Evolutionary conservation across 2,329 filamentous ascomycete species (phyloP), one percentile per base, ranked within the genome.

Genomic region (Diaporthe caulivora): DNA sequence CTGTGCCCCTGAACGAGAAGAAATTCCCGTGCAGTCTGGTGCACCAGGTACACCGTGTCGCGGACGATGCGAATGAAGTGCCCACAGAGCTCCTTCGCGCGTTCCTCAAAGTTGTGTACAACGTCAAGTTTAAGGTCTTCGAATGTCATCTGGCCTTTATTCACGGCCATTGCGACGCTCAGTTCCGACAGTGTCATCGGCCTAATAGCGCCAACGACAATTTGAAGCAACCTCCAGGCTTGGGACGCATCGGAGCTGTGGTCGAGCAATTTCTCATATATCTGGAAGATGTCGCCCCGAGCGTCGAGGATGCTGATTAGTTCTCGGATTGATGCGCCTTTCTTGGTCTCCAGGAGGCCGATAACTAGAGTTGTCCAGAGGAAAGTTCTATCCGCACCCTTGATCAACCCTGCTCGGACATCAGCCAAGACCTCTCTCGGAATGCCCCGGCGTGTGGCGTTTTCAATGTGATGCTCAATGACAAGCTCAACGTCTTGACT

Each of bases 11-110:
- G 44, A 15, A 69, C 37, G 26, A 78, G 74, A 3, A 78, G 71
- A 53, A 78, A 78, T 62, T 77, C 77, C 24, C 74, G 73, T 7
- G 76, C 77, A 24, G 77, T 79, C 42, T 78, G 73, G 49, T 78
- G 78, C 4, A 77, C 76, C 15, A 78, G 70, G 37, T 78, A 77
- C 6, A 78, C 75, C 2, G 69, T 77, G 21, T 74, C 72, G 13
- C 71, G 75, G 18, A 73, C 74, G 10, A 77, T 74, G 18, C 74
- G 74, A 18, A 77, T 65, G 24, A 78, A 76, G 57, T 73, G 65
- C 24, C 75, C 75, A 62, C 76, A 73, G 4, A 77, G 53, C 29
- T 65, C 65, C 31, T 78, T 77, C 18, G 77, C 71, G 6, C 71
- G 73, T 11, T 68, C 76, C 49, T 76, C 72, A 24, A 75, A 74